Evolutionary conservation across 352 stramenopile species (phyloP).

Genomic region (Peronospora belbahrii): DNA sequence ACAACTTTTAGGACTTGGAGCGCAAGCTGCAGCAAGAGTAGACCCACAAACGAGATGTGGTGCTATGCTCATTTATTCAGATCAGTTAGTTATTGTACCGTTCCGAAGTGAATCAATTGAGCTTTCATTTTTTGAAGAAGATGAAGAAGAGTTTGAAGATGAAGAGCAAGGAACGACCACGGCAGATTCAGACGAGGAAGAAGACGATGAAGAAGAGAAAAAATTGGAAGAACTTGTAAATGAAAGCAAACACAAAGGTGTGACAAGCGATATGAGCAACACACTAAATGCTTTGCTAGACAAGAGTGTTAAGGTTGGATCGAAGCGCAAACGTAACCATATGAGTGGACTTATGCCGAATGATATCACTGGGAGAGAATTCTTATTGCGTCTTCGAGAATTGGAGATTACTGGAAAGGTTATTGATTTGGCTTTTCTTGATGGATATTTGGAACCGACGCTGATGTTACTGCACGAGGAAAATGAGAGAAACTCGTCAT

Average conservation of each 20-base stretch:
- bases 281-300: slow-evolving; percentile 57
- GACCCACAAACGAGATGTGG: slow-evolving; percentile 74
- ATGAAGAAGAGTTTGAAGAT: slow-evolving; percentile 69
- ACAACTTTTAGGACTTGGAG: slow-evolving; percentile 61
- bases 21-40: slow-evolving; percentile 39
- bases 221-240: slow-evolving; percentile 67
- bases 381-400: slow-evolving; percentile 63
- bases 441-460: slow-evolving; percentile 81
- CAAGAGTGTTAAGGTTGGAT: slow-evolving; percentile 75
- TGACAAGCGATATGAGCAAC: slow-evolving; percentile 58
- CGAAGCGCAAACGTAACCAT: slow-evolving; percentile 67
- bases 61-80: slow-evolving; percentile 75
- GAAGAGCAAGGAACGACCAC: slow-evolving; percentile 23
- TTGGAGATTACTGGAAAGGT: slow-evolving; percentile 73
- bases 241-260: slow-evolving; percentile 54
- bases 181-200: slow-evolving; percentile 53
- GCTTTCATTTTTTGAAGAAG: slow-evolving; percentile 71
- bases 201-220: slow-evolving; percentile 75
- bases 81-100: slow-evolving; percentile 77
- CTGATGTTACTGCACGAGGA: slow-evolving; percentile 84
- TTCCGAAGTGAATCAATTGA: slow-evolving; percentile 75
- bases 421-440: slow-evolving; percentile 73
- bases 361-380: slow-evolving; percentile 65
- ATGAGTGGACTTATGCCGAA: slow-evolving; percentile 59
- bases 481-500: slow-evolving; percentile 66